phyloP scores from a whole-genome alignment of 768 basidiomycete species.

The Mycena chlorophos region DNA sequence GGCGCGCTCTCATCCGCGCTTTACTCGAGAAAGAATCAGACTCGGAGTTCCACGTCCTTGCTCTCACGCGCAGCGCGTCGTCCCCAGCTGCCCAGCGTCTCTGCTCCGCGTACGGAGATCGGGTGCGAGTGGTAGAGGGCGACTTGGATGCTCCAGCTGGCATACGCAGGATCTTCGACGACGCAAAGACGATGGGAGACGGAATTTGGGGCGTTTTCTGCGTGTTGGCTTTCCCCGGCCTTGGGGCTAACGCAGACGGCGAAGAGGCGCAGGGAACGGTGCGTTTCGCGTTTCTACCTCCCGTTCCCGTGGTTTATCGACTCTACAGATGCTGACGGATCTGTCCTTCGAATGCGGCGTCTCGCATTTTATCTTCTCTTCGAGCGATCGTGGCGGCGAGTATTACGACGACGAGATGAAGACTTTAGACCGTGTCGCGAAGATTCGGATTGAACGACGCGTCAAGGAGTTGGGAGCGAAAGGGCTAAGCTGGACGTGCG shows the following conservation, averaged over 20 bases:
- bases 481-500: slow-evolving; percentile 41
- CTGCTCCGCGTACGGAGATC: slow-evolving; percentile 9
- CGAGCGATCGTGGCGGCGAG: slow-evolving; percentile 40
- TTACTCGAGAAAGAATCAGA: slow-evolving; percentile 16
- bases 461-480: slow-evolving; percentile 30
- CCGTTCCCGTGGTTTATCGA: not conserved
- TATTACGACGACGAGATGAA: slow-evolving; percentile 31
- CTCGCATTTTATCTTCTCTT: slow-evolving; percentile 37
- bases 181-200: slow-evolving; percentile 26
- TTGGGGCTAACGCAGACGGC: slow-evolving; percentile 40
- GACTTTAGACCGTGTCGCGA: slow-evolving; percentile 32
- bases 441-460: slow-evolving; percentile 40
- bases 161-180: slow-evolving; percentile 37
- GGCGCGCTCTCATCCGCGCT: slow-evolving; percentile 33
- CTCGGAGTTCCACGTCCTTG: slow-evolving; percentile 35
- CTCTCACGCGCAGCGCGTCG: slow-evolving; percentile 35
- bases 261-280: slow-evolving; percentile 44
- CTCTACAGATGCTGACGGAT: slow-evolving; percentile 34
- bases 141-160: slow-evolving; percentile 32
- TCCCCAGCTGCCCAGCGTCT: slow-evolving; percentile 31
- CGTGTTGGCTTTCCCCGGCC: slow-evolving; percentile 40
- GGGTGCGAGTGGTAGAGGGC: slow-evolving; percentile 37
- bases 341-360: slow-evolving; percentile 39
- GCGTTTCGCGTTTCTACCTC: slow-evolving; percentile 5
- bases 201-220: slow-evolving; percentile 43